A percentile compares a stretch with the other conserved stretches of the same genome.
These are phyloP conservation scores for Capsicum pubescens DNA, from an alignment of 257 asterid genomes.

Conservation along the genomic window DNA sequence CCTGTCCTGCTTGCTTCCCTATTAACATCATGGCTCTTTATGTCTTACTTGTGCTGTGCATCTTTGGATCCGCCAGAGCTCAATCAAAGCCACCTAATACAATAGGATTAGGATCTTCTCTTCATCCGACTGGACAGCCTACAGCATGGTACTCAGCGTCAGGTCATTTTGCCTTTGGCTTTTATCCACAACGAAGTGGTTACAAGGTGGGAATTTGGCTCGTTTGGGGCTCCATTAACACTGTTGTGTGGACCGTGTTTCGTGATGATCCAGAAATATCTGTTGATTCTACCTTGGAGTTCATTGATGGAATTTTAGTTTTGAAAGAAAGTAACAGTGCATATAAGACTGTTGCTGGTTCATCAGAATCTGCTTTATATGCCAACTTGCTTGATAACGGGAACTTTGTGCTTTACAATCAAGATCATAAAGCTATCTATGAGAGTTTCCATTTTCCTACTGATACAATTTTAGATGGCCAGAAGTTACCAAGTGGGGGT, in stretches of 20 bases:
- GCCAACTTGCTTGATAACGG: conserved; percentile 39
- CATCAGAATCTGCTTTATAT: conserved; percentile 4
- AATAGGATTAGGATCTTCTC: conserved; percentile 28
- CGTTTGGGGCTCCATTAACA: conserved; percentile 18
- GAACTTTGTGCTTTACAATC: conserved; percentile 37
- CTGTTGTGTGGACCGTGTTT: conserved; percentile 33
- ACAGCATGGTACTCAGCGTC: conserved; percentile 38
- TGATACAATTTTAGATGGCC: conserved; percentile 40
- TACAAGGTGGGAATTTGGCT: conserved; percentile 41
- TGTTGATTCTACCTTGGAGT: conserved; percentile 25
- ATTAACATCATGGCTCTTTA: conserved; percentile 31
- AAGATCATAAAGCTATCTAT: conserved; percentile 10
- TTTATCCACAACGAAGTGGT: conserved; percentile 32
- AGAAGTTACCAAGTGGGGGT: conserved; percentile 19
- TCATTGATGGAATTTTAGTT: conserved; percentile 32
- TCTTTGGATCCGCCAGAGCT: conserved; percentile 21
- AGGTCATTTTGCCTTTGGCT: conserved; percentile 34
- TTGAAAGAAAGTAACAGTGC: conserved; percentile 15
- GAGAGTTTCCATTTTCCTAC: conserved; percentile 32
- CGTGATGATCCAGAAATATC: conserved; percentile 31
- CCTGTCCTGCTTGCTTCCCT: background rate
- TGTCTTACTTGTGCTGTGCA: conserved; percentile 20
- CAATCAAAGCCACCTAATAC: conserved; percentile 20
- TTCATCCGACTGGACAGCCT: conserved; percentile 24
- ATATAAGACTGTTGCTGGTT: background rate